Evolutionary conservation across 495 filamentous ascomycete genomes (phyloP).

Genomic region (Aspergillus sparsus): DNA sequence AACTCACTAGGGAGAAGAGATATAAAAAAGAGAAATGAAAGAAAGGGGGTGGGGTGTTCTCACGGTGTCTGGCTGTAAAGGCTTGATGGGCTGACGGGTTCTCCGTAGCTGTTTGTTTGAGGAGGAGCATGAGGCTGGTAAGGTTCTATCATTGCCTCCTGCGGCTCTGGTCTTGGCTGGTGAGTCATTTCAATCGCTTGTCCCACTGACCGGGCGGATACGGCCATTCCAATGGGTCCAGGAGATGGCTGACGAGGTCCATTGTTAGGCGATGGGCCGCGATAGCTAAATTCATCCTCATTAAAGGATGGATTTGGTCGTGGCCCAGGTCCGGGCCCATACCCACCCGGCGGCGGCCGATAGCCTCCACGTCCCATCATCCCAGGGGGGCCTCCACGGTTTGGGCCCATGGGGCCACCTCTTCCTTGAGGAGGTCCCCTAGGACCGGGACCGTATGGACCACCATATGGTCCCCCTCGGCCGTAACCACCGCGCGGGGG

Average conservation of each 20-base stretch:
- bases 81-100: conserved; percentile 59
- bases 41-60: conserved; percentile 35
- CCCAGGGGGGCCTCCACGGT: conserved; percentile 35
- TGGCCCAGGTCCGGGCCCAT: conserved; percentile 37
- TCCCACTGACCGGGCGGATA: conserved; percentile 54
- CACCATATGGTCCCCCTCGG: conserved; percentile 53
- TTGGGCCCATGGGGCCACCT: conserved; percentile 42
- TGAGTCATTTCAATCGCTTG: conserved; percentile 83
- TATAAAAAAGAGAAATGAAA: conserved; percentile 27
- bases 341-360: conserved; percentile 54
- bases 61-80: conserved; percentile 75
- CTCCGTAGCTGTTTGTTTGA: conserved; percentile 30
- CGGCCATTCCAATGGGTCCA: conserved; percentile 59
- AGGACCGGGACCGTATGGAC: conserved; percentile 33
- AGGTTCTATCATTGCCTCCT: conserved; percentile 63
- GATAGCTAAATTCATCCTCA: conserved; percentile 37
- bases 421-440: conserved; percentile 35
- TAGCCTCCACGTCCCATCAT: conserved; percentile 52
- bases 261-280: conserved; percentile 32
- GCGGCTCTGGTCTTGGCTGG: conserved; percentile 46
- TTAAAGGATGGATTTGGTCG: conserved; percentile 29
- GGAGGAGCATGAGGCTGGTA: conserved; percentile 59
- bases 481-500: conserved; percentile 61
- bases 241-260: conserved; percentile 50
- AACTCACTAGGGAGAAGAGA: conserved; percentile 61